Evolutionary conservation across 768 basidiomycete genomes (phyloP).

Genomic region (Mycena amicta): DNA sequence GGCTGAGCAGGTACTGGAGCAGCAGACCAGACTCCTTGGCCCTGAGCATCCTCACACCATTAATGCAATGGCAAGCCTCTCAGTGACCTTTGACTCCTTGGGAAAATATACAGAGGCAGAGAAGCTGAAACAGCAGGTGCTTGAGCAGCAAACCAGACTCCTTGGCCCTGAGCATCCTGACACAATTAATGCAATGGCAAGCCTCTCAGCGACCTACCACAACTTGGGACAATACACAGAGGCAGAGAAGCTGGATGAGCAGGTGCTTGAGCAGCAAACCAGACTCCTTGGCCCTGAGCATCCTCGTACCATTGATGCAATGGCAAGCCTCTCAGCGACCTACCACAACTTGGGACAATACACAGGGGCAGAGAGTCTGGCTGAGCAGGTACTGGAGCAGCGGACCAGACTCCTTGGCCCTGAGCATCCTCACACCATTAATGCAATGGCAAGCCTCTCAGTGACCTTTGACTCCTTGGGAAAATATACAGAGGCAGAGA

Average conservation of each 20-base stretch:
- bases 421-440: not conserved
- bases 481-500: not conserved
- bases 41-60: slow-evolving; percentile 17
- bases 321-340: not conserved
- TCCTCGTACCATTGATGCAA: not conserved
- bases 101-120: not conserved
- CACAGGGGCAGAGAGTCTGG: not conserved
- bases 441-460: not conserved
- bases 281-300: not conserved
- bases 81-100: not conserved
- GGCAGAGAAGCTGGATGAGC: not conserved
- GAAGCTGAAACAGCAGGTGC: not conserved
- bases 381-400: not conserved
- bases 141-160: not conserved
- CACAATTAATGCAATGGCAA: not conserved
- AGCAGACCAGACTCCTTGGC: slow-evolving; percentile 12
- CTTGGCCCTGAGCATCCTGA: not conserved
- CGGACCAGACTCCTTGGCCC: not conserved
- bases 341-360: not conserved
- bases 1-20: slow-evolving; percentile 8
- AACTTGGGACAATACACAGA: not conserved
- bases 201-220: not conserved
- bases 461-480: not conserved
- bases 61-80: not conserved
- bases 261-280: not conserved